A percentile compares a stretch with the other conserved stretches of the same genome.
Evolutionary conservation across 306 rosid species (phyloP).

Genomic region (Benincasa hispida): DNA sequence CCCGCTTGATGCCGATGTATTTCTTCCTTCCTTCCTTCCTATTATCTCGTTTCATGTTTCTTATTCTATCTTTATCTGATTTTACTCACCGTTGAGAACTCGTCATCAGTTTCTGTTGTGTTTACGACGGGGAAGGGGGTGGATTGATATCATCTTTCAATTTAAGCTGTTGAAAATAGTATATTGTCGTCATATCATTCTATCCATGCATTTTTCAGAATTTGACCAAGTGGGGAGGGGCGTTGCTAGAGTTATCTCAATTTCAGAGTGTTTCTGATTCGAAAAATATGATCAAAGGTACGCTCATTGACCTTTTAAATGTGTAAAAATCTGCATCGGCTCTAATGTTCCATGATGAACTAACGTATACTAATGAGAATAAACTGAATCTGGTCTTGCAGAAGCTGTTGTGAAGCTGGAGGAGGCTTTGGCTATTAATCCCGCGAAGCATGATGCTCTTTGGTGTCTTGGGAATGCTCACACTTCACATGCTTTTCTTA

Average conservation of each 20-base stretch:
- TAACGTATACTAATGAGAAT: neutral
- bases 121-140: neutral
- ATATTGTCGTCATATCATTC: neutral
- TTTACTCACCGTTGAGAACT: neutral
- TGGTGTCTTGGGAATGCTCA: slow-evolving; percentile 67
- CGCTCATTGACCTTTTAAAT: neutral
- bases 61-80: neutral
- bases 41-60: neutral
- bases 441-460: slow-evolving; percentile 54
- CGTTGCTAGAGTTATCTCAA: slow-evolving; percentile 62
- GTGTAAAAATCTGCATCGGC: neutral
- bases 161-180: neutral
- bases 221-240: slow-evolving; percentile 64
- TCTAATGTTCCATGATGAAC: neutral
- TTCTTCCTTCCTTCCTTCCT: neutral
- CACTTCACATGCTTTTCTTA: slow-evolving; percentile 49
- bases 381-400: slow-evolving; percentile 8
- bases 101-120: neutral
- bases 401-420: slow-evolving; percentile 57
- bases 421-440: slow-evolving; percentile 53
- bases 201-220: slow-evolving; percentile 22
- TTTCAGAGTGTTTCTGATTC: slow-evolving; percentile 40
- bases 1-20: slow-evolving; percentile 60
- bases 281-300: slow-evolving; percentile 48
- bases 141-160: neutral